Percentiles rank a stretch among this genome's conserved stretches.
These are phyloP conservation scores for Chaetomiaceae sp. DNA, from an alignment of 2,329 filamentous ascomycete genomes.

Conservation along the genomic window DNA sequence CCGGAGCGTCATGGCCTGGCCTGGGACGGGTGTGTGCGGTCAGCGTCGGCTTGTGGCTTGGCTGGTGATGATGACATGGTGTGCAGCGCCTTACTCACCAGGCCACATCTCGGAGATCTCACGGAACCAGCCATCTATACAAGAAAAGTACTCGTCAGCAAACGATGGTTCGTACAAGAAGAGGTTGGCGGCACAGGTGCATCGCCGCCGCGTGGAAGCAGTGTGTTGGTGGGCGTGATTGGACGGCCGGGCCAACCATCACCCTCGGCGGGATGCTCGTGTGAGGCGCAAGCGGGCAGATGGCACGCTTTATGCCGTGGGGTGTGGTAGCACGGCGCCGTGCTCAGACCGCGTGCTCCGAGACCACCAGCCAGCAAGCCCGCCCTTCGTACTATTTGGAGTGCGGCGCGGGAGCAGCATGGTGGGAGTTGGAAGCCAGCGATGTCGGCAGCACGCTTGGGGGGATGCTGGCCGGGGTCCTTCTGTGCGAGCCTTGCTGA, in stretches of 20 bases:
- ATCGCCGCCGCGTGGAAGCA: neutral
- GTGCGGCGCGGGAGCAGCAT: neutral
- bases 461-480: slow-evolving; percentile 8
- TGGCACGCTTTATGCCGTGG: neutral
- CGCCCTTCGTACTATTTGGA: neutral
- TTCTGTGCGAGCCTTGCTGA: too few species aligned
- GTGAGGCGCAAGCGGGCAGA: slow-evolving; percentile 8
- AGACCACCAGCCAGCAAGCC: too few species aligned
- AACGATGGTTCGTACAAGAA: neutral
- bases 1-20: slow-evolving; percentile 97
- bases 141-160: neutral
- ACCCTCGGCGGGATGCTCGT: slow-evolving; percentile 3
- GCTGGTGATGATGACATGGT: slow-evolving; percentile 2
- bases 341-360: neutral
- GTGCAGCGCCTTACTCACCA: slow-evolving; percentile 42
- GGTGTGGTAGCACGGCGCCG: neutral
- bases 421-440: neutral
- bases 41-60: neutral
- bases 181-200: neutral
- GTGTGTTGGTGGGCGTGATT: neutral
- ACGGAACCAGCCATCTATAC: slow-evolving; percentile 97
- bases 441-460: neutral
- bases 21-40: slow-evolving; percentile 32
- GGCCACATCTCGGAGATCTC: slow-evolving; percentile 99
- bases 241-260: neutral